Conservation (phyloP, 371 early-diverging fungal species). For the Mucor circinelloides region DNA sequence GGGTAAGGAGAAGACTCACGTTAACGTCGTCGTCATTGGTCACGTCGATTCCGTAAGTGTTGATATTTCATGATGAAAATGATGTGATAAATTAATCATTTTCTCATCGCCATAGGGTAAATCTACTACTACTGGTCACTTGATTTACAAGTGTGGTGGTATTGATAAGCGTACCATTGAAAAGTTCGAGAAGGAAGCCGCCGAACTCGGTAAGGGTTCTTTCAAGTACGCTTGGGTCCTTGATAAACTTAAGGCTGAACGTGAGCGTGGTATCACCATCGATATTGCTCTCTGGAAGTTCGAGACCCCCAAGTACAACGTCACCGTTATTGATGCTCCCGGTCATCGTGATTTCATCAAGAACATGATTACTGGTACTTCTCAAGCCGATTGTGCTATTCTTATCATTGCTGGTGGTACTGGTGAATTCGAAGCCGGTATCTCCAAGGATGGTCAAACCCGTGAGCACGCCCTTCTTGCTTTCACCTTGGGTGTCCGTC, state of each 20-base stretch:
- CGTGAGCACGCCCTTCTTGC: conserved; percentile 99
- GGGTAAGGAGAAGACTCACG: conserved; percentile 87
- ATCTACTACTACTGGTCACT: conserved; percentile 81
- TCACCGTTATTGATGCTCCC: conserved; percentile 98
- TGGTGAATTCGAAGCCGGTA: conserved; percentile 99
- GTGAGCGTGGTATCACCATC: conserved; percentile 98
- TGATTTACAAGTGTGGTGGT: conserved; percentile 99
- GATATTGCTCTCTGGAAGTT: conserved; percentile 98
- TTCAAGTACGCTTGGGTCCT: conserved; percentile 98
- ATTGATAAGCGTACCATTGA: conserved; percentile 99
- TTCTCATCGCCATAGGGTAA: conserved; percentile 34
- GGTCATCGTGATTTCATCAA: conserved; percentile 99
- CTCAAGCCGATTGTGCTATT: conserved; percentile 94
- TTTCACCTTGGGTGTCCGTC: conserved; percentile 96
- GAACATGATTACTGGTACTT: conserved; percentile 99
- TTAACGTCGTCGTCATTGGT: conserved; percentile 99
- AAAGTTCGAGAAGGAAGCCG: conserved; percentile 99
- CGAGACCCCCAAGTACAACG: conserved; percentile 95
- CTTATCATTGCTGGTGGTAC: conserved; percentile 93
- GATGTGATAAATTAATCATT: neutral
- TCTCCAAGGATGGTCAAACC: conserved; percentile 99
- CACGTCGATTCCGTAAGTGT: conserved; percentile 99
- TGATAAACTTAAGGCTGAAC: conserved; percentile 97
- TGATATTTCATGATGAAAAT: neutral
- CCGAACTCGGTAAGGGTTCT: conserved; percentile 98